A percentile compares a stretch with the other conserved stretches of the same genome.
Conservation (phyloP, 139 green algal genomes). For the Coccomyxa sp. region DNA sequence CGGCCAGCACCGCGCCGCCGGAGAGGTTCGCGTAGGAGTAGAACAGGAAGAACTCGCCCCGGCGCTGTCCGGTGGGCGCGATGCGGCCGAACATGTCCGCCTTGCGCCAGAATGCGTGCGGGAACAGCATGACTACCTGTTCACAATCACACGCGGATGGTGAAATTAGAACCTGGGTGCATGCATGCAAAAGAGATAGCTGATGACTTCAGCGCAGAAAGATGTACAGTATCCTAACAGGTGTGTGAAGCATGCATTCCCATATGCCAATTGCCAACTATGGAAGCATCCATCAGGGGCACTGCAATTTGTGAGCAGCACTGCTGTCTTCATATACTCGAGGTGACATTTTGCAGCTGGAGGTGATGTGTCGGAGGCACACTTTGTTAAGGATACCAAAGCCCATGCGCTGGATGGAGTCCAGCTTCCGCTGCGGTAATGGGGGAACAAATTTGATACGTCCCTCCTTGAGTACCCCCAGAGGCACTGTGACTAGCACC, state of each 20-base stretch:
- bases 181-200: not conserved
- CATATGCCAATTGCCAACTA: not conserved
- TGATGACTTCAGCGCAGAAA: not conserved
- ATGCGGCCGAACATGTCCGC: conserved; percentile 88
- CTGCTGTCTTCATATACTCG: too few species aligned
- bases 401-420: conserved; percentile 80
- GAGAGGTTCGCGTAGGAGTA: conserved; percentile 76
- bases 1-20: conserved; percentile 72
- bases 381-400: conserved; percentile 84
- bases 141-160: not conserved
- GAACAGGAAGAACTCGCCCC: conserved; percentile 90
- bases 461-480: conserved; percentile 83
- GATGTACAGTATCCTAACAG: not conserved
- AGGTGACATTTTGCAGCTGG: too few species aligned
- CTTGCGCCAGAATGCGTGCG: conserved; percentile 80
- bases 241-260: not conserved
- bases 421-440: conserved; percentile 73
- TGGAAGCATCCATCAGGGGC: too few species aligned
- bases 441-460: conserved; percentile 72
- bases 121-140: conserved; percentile 92
- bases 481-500: conserved; percentile 78
- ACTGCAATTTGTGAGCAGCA: not conserved
- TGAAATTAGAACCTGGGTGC: not conserved
- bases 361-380: not conserved
- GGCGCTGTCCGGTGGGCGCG: conserved; percentile 21